These are phyloP conservation scores for Aspergillaceae sp. DNA, from an alignment of 2,329 filamentous ascomycete species.

Conservation along the genomic window DNA sequence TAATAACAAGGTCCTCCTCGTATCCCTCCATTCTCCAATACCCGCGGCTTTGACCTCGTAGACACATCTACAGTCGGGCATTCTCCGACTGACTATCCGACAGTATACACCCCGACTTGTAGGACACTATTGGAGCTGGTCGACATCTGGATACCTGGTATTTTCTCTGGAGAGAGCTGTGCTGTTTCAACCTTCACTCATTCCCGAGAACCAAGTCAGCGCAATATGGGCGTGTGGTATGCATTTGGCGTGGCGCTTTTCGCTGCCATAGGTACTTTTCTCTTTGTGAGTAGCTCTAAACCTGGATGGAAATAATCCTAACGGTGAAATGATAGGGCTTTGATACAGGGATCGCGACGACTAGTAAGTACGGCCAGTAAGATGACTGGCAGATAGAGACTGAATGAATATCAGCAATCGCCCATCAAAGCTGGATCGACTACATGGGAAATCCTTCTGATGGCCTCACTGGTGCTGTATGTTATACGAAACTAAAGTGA, in stretches of 20 bases:
- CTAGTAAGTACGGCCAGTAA: slow-evolving; percentile 33
- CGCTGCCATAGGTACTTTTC: slow-evolving; percentile 51
- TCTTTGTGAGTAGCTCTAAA: slow-evolving; percentile 39
- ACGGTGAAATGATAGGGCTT: slow-evolving; percentile 40
- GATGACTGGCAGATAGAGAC: neutral
- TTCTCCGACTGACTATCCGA: slow-evolving; percentile 16
- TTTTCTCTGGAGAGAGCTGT: neutral
- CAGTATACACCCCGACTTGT: slow-evolving; percentile 11
- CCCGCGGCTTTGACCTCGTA: slow-evolving; percentile 13
- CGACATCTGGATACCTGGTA: slow-evolving; percentile 1
- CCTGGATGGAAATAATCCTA: neutral
- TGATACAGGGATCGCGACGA: slow-evolving; percentile 53
- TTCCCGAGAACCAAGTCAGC: neutral
- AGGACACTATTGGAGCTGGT: slow-evolving; percentile 6
- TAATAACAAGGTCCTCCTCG: neutral
- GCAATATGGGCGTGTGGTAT: slow-evolving; percentile 36
- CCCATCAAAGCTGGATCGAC: slow-evolving; percentile 51
- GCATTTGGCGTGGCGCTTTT: slow-evolving; percentile 47
- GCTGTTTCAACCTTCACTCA: too few species aligned
- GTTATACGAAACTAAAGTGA: slow-evolving; percentile 2
- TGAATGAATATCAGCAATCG: slow-evolving; percentile 39
- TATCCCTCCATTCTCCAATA: slow-evolving; percentile 1
- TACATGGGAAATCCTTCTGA: slow-evolving; percentile 51
- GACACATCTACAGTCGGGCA: slow-evolving; percentile 14
- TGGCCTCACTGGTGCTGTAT: slow-evolving; percentile 46